These are phyloP conservation scores for Aspergillus carbonarius DNA, from an alignment of 2,329 filamentous ascomycete genomes.

Conservation along the genomic window DNA sequence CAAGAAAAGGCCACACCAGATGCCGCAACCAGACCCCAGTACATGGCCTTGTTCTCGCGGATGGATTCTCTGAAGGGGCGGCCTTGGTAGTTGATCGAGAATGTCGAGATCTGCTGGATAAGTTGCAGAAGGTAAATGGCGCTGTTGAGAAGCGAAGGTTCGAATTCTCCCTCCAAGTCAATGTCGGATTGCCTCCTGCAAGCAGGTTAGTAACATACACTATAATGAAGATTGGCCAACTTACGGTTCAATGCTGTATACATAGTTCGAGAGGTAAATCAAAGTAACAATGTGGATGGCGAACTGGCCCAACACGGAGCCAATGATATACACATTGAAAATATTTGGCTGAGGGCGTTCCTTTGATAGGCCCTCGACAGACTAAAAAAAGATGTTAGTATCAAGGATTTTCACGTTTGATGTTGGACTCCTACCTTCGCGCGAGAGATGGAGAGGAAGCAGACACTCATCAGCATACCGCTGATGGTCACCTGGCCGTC, in stretches of 20 bases:
- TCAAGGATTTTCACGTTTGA: not conserved
- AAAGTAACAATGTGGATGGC: conserved; percentile 91
- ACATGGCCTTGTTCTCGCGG: conserved; percentile 96
- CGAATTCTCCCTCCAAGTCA: conserved; percentile 92
- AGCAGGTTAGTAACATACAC: conserved; percentile 33
- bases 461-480: conserved; percentile 99
- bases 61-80: conserved; percentile 96
- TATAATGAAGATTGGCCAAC: conserved; percentile 36
- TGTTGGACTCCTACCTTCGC: conserved; percentile 61
- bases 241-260: conserved; percentile 81
- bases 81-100: conserved; percentile 99
- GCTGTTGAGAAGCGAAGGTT: conserved; percentile 90
- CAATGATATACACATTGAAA: conserved; percentile 98
- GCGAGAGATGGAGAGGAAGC: conserved; percentile 97
- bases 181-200: conserved; percentile 59
- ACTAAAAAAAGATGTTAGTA: conserved; percentile 43
- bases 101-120: conserved; percentile 98
- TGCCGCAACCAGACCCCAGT: conserved; percentile 89
- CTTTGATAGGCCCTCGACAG: conserved; percentile 92
- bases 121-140: conserved; percentile 96
- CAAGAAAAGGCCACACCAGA: conserved; percentile 89
- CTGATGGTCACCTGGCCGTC: conserved; percentile 98
- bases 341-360: conserved; percentile 98
- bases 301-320: conserved; percentile 94
- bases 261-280: conserved; percentile 89